Percentiles rank a stretch among this genome's conserved stretches.
These are phyloP conservation scores for Torrubiellomyces zombiae DNA, from an alignment of 2,329 filamentous ascomycete genomes.

Conservation along the genomic window DNA sequence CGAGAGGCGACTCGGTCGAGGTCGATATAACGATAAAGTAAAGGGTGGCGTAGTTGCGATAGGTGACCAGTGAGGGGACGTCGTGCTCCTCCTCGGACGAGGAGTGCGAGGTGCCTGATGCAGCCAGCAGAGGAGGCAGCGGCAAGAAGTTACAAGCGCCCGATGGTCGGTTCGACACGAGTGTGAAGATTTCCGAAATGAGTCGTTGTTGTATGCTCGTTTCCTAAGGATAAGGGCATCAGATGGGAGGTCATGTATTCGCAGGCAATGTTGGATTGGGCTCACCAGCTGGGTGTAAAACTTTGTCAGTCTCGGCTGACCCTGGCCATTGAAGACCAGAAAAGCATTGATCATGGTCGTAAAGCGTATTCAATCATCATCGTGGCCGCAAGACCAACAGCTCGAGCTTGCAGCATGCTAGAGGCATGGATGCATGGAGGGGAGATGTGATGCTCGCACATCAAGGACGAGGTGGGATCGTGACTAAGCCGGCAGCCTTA, in stretches of 20 bases:
- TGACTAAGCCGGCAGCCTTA: no score
- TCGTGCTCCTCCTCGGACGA: constrained; percentile 62
- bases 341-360: constrained; percentile 89
- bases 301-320: constrained; percentile 89
- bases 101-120: constrained; percentile 44
- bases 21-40: constrained; percentile 98
- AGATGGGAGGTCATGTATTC: background rate
- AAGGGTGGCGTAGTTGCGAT: constrained; percentile 93
- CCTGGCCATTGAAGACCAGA: constrained; percentile 95
- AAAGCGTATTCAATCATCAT: constrained; percentile 7
- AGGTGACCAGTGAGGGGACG: constrained; percentile 86
- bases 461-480: no score
- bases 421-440: no score
- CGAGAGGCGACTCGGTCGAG: constrained; percentile 86
- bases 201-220: constrained; percentile 93
- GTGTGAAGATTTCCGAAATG: constrained; percentile 91
- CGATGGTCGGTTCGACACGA: constrained; percentile 80
- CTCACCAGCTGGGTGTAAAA: constrained; percentile 91
- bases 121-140: constrained; percentile 47
- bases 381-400: no score
- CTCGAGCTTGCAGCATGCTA: no score
- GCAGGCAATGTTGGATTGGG: constrained; percentile 1
- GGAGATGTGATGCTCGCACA: no score
- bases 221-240: constrained; percentile 42
- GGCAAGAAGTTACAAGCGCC: constrained; percentile 96